Evolutionary conservation across 2,329 filamentous ascomycete genomes (phyloP), one percentile per base, ranked within the genome.

Genomic region (Microthyrium microscopicum): DNA sequence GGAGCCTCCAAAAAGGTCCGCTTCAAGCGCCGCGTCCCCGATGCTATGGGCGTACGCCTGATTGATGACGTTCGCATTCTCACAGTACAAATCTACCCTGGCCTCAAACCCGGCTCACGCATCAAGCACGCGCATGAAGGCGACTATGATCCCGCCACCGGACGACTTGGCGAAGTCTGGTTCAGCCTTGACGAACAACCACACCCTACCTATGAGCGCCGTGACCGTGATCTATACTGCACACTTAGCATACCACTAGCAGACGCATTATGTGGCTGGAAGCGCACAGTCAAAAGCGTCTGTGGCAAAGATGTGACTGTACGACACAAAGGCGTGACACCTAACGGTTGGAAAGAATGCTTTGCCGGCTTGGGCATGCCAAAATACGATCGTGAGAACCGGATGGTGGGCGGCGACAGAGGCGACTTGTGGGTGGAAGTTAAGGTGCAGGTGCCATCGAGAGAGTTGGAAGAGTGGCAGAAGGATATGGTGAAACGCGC

Each of bases 221-320:
- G 27, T n/a, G 24, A 32, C 12, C 25, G 28, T 18, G 35, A 37
- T 13, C 28, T 37, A 13, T 16, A 37, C 18, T 33, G 29, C 18
- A 27, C 29, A 11, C 20, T 37, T 15, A 24, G 33, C n/a, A 29
- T 37, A 13, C 28, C 35, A 4, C 24, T 37, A 11, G 21, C 18
- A 15, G 35, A 37, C 5, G 24, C 31, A n/a, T 30, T 37, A 7
- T 37, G 35, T 24, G 35, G 35, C 30, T 37, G 29, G 29, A 17
- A 32, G 21, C 15, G 24, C 18, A 25, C 35, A 5, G 18, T 37
- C 3, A 5, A 17, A 16, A 34, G 20, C 21, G 33, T 37, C 5
- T 34, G 29, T 13, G 35, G 35, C 11, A 37, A 37, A 25, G 29
- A 16, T 16, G 35, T 37, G 11, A 20, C 22, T n/a, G 12, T 37